Conservation (phyloP, 1,284 basidiomycete species). For the Boletellus deceptivus region DNA sequence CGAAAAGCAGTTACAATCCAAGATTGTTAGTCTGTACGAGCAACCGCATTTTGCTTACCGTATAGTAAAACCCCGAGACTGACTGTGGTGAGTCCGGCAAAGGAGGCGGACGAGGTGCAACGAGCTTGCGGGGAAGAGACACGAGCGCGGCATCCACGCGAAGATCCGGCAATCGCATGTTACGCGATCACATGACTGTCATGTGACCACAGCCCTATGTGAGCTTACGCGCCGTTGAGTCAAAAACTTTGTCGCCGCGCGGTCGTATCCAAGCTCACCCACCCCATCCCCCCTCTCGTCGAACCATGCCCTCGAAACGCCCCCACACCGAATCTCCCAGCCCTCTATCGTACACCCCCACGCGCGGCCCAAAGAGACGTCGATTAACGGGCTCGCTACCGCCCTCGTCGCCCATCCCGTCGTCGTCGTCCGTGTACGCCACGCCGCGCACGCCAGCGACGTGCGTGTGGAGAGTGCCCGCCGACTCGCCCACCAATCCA, state of each 20-base stretch:
- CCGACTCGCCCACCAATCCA: constrained; percentile 56
- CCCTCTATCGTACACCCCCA: constrained; percentile 22
- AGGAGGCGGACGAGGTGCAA: no score
- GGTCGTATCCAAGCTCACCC: no score
- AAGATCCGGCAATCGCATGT: not conserved
- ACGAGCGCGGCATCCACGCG: no score
- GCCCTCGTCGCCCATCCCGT: constrained; percentile 29
- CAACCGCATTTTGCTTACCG: no score
- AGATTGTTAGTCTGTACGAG: no score
- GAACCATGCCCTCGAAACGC: constrained; percentile 29
- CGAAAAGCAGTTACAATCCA: no score
- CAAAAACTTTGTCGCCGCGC: not conserved
- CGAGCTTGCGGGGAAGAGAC: no score
- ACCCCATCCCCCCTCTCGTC: not conserved
- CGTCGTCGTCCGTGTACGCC: constrained; percentile 23
- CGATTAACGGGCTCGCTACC: constrained; percentile 24
- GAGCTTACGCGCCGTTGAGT: constrained; percentile 20
- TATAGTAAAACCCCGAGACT: no score
- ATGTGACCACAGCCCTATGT: constrained; percentile 15
- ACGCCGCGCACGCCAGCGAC: constrained; percentile 28
- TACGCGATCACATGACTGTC: constrained; percentile 22
- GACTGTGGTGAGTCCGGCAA: no score
- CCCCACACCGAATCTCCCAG: constrained; percentile 17
- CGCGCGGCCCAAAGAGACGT: constrained; percentile 31
- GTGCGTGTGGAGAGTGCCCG: constrained; percentile 34